Evolutionary conservation across 2,329 filamentous ascomycete genomes (phyloP), one percentile per base, ranked within the genome.

Genomic region (Aspergillus pseudoviridinutans): DNA sequence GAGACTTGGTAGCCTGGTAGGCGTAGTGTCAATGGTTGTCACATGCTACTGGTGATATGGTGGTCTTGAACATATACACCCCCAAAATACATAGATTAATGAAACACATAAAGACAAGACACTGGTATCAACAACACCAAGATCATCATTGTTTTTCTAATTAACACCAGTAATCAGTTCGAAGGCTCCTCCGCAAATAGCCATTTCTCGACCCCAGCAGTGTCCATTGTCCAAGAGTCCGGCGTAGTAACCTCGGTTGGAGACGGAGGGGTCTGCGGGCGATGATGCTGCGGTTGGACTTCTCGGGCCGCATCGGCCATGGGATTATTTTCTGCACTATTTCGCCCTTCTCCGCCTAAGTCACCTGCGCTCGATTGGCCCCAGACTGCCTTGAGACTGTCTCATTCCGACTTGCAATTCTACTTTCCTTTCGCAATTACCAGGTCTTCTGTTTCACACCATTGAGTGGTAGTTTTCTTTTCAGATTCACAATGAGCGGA

Each of bases 1-100:
- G 87, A 90, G 74, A 90, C 87, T 6, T 90, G 87, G 87, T 89
- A 35, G 32, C 14, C 5, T 14, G 29, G 32, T 29, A 58, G 42
- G 51, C 22, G 24, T 27, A 7, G 20, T 10, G 17, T 10, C 20
- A n/a, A 10, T 2, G 41, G 5, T 24, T 46, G 42, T 46, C 42
- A 46, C 42, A 46, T 46, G 42, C 42, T 46, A 1, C 10, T 46
- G 32, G 14, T 17, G 14, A 38, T 38, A 17, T 38, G 32, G 32
- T 17, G 14, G 14, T 38, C 32, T 17, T 17, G 32, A 17, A n/a
- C 14, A 38, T 35, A 35, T 17, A 35, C 32, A 7, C 32, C 22
- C 17, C 14, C 14, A 38, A 17, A 44, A 24, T 44, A 22, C n/a
- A 22, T 44, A 44, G 41, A 22, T 24, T 44, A 20, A 7, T 22